Percentiles rank a stretch among this genome's conserved stretches.
These are phyloP conservation scores for Oidium heveae DNA, from an alignment of 2,329 filamentous ascomycete species.

Conservation along the genomic window DNA sequence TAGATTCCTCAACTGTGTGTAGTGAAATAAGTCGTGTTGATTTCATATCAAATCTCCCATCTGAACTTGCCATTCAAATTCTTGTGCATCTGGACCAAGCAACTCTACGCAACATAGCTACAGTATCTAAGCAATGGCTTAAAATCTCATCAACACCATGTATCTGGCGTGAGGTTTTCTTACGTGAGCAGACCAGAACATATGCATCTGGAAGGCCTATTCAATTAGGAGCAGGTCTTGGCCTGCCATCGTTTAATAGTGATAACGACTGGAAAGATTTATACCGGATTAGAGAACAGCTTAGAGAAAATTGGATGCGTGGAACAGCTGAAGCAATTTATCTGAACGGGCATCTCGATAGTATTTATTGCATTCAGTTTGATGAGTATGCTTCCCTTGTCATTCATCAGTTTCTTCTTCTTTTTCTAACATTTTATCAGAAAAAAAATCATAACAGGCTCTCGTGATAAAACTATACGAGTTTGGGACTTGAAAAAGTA, in stretches of 20 bases:
- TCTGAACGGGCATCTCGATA: conserved; percentile 79
- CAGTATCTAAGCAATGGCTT: conserved; percentile 27
- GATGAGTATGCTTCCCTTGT: conserved; percentile 43
- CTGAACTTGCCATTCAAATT: conserved; percentile 33
- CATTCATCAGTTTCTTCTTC: background rate
- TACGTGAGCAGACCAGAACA: conserved; percentile 32
- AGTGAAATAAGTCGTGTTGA: conserved; percentile 25
- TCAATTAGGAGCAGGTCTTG: conserved; percentile 27
- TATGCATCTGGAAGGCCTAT: conserved; percentile 31
- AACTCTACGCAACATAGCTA: conserved; percentile 22
- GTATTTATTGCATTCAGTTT: conserved; percentile 94
- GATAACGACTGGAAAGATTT: conserved; percentile 68
- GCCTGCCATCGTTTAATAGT: conserved; percentile 27
- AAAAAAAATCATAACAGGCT: conserved; percentile 88
- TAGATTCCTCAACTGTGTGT: background rate
- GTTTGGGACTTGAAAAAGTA: conserved; percentile 88
- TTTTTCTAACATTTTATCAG: conserved; percentile 22
- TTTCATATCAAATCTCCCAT: conserved; percentile 28
- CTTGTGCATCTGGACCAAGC: conserved; percentile 28
- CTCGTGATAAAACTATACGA: conserved; percentile 80
- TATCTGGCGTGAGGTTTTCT: conserved; percentile 37
- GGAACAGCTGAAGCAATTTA: conserved; percentile 64
- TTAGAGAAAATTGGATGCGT: conserved; percentile 58
- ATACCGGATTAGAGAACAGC: conserved; percentile 48
- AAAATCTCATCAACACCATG: conserved; percentile 24